Conservation (phyloP, 2,329 filamentous ascomycete species). For the Ceratocystis alfenasii region DNA sequence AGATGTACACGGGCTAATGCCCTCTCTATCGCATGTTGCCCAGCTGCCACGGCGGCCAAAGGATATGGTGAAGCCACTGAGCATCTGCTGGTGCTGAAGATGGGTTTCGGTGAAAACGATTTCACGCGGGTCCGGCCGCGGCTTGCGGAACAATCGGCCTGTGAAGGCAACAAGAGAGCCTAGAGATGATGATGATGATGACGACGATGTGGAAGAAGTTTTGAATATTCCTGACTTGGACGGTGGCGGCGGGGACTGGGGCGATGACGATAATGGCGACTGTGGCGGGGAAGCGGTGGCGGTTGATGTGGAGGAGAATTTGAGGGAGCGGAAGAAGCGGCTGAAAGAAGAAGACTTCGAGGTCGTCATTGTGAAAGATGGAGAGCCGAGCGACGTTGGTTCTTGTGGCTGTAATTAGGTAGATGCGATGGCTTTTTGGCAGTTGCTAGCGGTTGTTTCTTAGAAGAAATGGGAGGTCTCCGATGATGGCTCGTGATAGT, state of each 20-base stretch:
- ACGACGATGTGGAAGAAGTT: slow-evolving; percentile 5
- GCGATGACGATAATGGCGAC: background rate
- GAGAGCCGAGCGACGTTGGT: background rate
- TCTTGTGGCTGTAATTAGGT: background rate
- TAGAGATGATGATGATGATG: slow-evolving; percentile 11
- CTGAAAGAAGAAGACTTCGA: slow-evolving; percentile 15
- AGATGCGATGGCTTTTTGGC: background rate
- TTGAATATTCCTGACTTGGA: slow-evolving; percentile 12
- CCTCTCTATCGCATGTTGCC: slow-evolving; percentile 19
- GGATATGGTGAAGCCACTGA: slow-evolving; percentile 36
- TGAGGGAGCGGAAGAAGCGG: slow-evolving; percentile 15
- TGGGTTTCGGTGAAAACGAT: slow-evolving; percentile 36
- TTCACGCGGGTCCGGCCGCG: slow-evolving; percentile 33
- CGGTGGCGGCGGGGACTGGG: background rate
- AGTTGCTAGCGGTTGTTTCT: background rate
- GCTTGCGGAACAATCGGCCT: slow-evolving; percentile 17
- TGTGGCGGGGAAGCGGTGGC: slow-evolving; percentile 9
- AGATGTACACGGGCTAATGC: slow-evolving; percentile 21
- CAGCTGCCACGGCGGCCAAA: slow-evolving; percentile 32
- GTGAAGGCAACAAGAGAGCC: slow-evolving; percentile 13
- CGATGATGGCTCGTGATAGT: too few species aligned
- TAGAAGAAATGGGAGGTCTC: background rate
- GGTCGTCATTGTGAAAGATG: slow-evolving; percentile 12
- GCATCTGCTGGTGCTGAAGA: slow-evolving; percentile 37
- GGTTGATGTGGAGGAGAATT: slow-evolving; percentile 16